These are phyloP conservation scores for Trichophyton equinum DNA, from an alignment of 2,329 filamentous ascomycete species.

Conservation along the genomic window DNA sequence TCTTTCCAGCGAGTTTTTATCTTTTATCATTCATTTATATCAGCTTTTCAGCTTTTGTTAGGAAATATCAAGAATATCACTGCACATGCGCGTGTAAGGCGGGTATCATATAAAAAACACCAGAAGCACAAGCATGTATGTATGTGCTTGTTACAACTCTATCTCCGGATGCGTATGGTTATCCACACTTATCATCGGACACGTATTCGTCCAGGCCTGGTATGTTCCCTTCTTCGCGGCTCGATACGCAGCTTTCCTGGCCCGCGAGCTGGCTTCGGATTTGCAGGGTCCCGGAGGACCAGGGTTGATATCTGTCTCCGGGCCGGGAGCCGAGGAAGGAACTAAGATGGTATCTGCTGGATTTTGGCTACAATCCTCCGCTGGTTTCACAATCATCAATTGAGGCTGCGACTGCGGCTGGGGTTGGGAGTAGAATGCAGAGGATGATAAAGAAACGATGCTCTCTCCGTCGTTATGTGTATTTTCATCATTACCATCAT, in stretches of 20 bases:
- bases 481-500: neutral
- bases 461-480: slow-evolving; percentile 7
- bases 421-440: slow-evolving; percentile 18
- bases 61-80: neutral
- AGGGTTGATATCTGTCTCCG: neutral
- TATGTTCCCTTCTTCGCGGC: slow-evolving; percentile 32
- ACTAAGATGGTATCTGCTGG: neutral
- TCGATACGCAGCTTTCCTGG: slow-evolving; percentile 24
- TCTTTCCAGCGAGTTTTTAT: neutral
- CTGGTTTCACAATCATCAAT: neutral
- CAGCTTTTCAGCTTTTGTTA: neutral
- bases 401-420: neutral
- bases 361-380: neutral
- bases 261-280: neutral
- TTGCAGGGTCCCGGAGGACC: neutral
- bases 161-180: slow-evolving; percentile 33
- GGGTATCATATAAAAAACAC: neutral
- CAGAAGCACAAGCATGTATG: neutral
- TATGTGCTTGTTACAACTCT: slow-evolving; percentile 23
- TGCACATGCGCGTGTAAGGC: neutral
- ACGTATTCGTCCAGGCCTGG: slow-evolving; percentile 28
- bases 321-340: slow-evolving; percentile 2
- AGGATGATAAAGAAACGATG: slow-evolving; percentile 18
- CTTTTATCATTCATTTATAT: neutral
- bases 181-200: slow-evolving; percentile 33